phyloP scores from a whole-genome alignment of 305 asterid genomes.

The Ruellia speciosa region DNA sequence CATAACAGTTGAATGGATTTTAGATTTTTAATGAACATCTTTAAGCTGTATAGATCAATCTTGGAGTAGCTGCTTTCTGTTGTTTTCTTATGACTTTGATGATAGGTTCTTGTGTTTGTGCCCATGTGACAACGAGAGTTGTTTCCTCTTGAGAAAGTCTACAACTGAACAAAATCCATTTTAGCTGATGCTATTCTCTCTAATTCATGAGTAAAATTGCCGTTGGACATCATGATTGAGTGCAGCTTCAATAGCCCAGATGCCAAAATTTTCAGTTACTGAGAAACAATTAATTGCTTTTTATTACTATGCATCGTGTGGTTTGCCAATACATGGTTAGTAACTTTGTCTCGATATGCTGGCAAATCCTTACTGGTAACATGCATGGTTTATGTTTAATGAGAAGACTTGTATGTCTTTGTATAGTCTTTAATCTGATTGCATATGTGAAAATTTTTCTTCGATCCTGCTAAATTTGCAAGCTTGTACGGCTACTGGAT shows the following conservation, averaged over 20 bases:
- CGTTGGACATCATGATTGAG: no score
- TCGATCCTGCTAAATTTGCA: constrained; percentile 6
- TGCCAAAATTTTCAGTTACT: no score
- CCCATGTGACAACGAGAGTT: no score
- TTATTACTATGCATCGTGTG: no score
- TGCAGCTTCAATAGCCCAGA: no score
- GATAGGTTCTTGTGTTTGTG: no score
- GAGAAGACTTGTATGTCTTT: constrained; percentile 15
- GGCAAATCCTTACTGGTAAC: constrained; percentile 1
- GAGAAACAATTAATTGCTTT: no score
- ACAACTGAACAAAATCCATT: no score
- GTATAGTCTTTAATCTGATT: constrained; percentile 7
- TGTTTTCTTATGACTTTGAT: no score
- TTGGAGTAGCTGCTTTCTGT: constrained; percentile 16
- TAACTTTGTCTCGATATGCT: constrained; percentile 2
- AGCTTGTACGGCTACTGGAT: constrained; percentile 1
- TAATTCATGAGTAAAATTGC: no score
- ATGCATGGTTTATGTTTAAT: constrained; percentile 1
- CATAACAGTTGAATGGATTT: constrained; percentile 8
- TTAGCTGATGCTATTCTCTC: no score
- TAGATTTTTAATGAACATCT: constrained; percentile 8
- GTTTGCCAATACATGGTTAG: not conserved
- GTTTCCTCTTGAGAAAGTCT: no score
- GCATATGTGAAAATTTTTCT: constrained; percentile 6
- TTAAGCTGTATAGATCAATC: constrained; percentile 8